A percentile compares a stretch with the other conserved stretches of the same genome.
These are phyloP conservation scores for Sclerotinia minor DNA, from an alignment of 2,329 filamentous ascomycete genomes.

Conservation along the genomic window DNA sequence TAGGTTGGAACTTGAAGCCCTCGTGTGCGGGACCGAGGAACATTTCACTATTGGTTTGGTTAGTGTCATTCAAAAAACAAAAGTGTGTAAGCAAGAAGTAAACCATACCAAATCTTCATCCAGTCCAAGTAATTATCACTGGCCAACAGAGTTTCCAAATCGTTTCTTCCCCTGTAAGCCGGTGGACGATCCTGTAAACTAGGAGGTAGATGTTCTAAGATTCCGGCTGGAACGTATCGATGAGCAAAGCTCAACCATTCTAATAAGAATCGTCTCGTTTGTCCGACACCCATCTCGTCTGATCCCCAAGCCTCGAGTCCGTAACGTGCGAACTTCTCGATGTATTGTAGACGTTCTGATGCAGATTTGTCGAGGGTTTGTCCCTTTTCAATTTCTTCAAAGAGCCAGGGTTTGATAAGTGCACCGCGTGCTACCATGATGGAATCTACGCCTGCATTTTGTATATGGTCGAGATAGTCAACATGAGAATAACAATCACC, in stretches of 20 bases:
- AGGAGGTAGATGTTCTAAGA: constrained; percentile 86
- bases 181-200: constrained; percentile 87
- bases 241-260: constrained; percentile 95
- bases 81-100: background rate
- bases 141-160: constrained; percentile 88
- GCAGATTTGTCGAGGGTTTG: constrained; percentile 97
- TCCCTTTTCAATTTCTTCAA: constrained; percentile 88
- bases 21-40: constrained; percentile 89
- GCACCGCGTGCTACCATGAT: constrained; percentile 97
- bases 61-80: background rate
- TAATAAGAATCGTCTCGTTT: constrained; percentile 85
- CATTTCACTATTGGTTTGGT: constrained; percentile 72
- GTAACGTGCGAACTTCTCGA: constrained; percentile 88
- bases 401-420: constrained; percentile 96
- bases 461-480: constrained; percentile 79
- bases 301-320: constrained; percentile 94
- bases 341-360: constrained; percentile 76
- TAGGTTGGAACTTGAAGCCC: constrained; percentile 91
- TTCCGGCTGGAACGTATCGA: constrained; percentile 85
- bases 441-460: constrained; percentile 79
- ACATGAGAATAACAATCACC: constrained; percentile 93
- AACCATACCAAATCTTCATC: constrained; percentile 91
- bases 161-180: constrained; percentile 77
- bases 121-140: constrained; percentile 94
- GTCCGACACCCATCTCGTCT: constrained; percentile 90